Conservation (phyloP, 1,284 basidiomycete genomes). For the Mrakiaceae sp. region DNA sequence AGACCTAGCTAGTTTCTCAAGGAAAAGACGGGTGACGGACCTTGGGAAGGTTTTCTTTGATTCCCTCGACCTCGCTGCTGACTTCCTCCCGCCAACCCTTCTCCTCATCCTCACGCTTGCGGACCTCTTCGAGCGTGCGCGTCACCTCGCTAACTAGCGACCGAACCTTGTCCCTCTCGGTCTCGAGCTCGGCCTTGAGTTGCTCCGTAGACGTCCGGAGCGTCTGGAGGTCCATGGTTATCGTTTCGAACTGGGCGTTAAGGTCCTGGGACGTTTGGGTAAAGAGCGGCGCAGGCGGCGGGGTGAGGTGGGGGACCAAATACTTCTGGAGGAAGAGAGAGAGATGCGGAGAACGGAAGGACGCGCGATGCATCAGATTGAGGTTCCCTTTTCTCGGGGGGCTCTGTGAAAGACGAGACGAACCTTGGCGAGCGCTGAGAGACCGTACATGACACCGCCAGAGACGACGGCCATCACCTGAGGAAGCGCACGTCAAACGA, state of each 20-base stretch:
- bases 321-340: conserved; percentile 56
- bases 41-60: conserved; percentile 84
- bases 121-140: conserved; percentile 61
- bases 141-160: conserved; percentile 70
- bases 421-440: conserved; percentile 73
- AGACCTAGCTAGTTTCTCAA: not conserved
- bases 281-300: conserved; percentile 78
- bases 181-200: conserved; percentile 73
- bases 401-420: conserved; percentile 21
- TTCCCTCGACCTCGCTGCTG: conserved; percentile 77
- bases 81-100: conserved; percentile 86
- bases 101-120: conserved; percentile 63
- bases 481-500: not conserved
- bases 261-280: conserved; percentile 77
- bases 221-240: conserved; percentile 52
- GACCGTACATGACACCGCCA: conserved; percentile 76
- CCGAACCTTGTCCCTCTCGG: conserved; percentile 67
- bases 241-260: conserved; percentile 79
- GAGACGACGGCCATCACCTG: conserved; percentile 91
- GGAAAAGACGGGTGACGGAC: conserved; percentile 36
- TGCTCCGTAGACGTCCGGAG: conserved; percentile 46
- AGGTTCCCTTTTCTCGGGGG: too few relatives aligned
- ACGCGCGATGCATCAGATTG: not conserved
- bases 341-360: not conserved
- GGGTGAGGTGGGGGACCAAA: conserved; percentile 78